A percentile compares a stretch with the other conserved stretches of the same genome.
Evolutionary conservation across 2,329 filamentous ascomycete genomes (phyloP).

Genomic region (Talaromyces sp.): DNA sequence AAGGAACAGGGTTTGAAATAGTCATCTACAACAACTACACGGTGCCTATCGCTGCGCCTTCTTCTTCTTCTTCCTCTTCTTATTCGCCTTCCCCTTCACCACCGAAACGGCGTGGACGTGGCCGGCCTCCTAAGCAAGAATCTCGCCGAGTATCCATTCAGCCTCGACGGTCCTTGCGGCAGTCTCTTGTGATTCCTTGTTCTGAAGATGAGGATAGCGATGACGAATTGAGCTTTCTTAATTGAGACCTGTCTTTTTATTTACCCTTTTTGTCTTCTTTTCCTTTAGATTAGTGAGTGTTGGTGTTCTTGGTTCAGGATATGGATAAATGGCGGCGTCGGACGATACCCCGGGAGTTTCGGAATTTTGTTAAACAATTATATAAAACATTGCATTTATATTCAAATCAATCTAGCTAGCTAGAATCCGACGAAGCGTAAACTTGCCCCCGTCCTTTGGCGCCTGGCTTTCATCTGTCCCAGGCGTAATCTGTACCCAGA

Average conservation of each 20-base stretch:
- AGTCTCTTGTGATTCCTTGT: conserved; percentile 19
- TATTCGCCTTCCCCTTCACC: background rate
- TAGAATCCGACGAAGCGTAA: background rate
- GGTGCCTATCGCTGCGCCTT: background rate
- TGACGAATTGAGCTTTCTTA: conserved; percentile 33
- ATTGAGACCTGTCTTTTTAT: background rate
- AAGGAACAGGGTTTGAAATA: conserved; percentile 4
- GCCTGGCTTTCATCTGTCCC: background rate
- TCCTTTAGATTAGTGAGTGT: background rate
- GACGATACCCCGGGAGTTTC: background rate
- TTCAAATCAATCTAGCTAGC: background rate
- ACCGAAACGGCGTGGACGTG: conserved; percentile 1
- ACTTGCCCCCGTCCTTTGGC: background rate
- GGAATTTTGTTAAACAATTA: background rate
- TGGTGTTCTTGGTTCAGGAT: background rate
- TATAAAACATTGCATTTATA: background rate
- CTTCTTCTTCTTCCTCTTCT: background rate
- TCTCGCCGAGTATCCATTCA: background rate
- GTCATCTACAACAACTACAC: conserved; percentile 4
- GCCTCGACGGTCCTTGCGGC: conserved; percentile 2
- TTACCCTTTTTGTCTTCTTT: background rate
- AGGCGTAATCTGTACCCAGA: background rate
- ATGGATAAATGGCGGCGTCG: background rate
- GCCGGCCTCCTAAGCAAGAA: conserved; percentile 6
- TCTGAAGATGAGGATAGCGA: conserved; percentile 28